Percentiles rank a stretch among this genome's conserved stretches.
Evolutionary conservation across 352 stramenopile species (phyloP).

Genomic region (Pythium oligandrum): DNA sequence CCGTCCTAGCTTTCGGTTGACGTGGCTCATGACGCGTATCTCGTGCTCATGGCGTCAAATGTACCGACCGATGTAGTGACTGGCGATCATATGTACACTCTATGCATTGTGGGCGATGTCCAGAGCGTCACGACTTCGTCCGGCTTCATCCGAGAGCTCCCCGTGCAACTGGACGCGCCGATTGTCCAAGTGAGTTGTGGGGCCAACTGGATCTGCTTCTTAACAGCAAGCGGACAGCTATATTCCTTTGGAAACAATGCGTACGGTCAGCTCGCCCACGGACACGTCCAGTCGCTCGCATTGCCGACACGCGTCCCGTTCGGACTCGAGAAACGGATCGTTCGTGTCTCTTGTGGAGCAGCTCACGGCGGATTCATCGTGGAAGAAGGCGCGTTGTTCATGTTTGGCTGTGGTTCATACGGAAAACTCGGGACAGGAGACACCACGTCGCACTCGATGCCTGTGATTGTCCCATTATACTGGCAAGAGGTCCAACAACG

Average conservation of each 20-base stretch:
- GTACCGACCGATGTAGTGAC: not conserved
- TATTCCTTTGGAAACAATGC: constrained; percentile 54
- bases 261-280: constrained; percentile 59
- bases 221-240: constrained; percentile 37
- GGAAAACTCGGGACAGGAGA: constrained; percentile 44
- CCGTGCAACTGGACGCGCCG: constrained; percentile 31
- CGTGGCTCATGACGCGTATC: no score
- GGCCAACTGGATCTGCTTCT: constrained; percentile 41
- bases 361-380: constrained; percentile 54
- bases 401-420: constrained; percentile 65
- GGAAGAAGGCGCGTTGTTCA: constrained; percentile 53
- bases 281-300: constrained; percentile 19
- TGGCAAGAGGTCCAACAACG: constrained; percentile 28
- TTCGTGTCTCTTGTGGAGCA: constrained; percentile 44
- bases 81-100: constrained; percentile 36
- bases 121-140: constrained; percentile 12
- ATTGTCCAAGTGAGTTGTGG: constrained; percentile 44
- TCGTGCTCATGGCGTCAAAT: no score
- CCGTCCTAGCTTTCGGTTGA: no score
- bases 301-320: constrained; percentile 26
- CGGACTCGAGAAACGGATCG: constrained; percentile 26
- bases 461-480: constrained; percentile 30
- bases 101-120: constrained; percentile 47
- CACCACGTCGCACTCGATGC: constrained; percentile 14
- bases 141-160: constrained; percentile 29